Evolutionary conservation across 192 early-diverging fungal species (phyloP), one percentile per base, ranked within the genome.

Genomic region (Entomortierella beljakovae): DNA sequence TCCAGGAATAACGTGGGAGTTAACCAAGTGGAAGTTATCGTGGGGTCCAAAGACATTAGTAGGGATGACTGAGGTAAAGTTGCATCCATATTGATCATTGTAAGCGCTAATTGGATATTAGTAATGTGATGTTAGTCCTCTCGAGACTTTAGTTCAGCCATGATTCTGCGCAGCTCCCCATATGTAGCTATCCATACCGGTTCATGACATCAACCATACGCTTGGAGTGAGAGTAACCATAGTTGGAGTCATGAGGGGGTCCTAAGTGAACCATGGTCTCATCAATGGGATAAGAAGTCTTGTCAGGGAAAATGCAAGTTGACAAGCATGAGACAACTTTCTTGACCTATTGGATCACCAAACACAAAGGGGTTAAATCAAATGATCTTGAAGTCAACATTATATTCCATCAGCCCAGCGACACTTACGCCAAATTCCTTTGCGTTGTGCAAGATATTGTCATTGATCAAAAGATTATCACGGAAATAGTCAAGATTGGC

Each of bases 271-370:
- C 85, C 93, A 94, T 94, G 54, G 88, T 90, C 80, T 94, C 93
- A 60, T 94, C 91, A 75, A 94, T 93, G 52, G 93, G 93, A 65
- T 94, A 94, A 9, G 86, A 79, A 32, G 93, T 94, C 65, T 93
- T 92, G 80, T 94, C 92, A 32, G 93, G 93, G 81, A 94, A 94
- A 46, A 94, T 88, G 81, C 93, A 94, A 23, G 93, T 94, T 0
- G 92, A 94, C 48, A 94, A 87, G 74, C 93, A 94, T 1, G 93
- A 94, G 22, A 94, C 91, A 54, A 94, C 91, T 82, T 94, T 94
- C 81, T 91, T 69, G 61, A 94, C 91, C 90, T 89, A 57, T 13
- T 51, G 9, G 28, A 40, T 5, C 13, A 40, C 37, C 13, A 40
- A 13, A 40, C 7, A 40, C 13, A 40, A 40, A 40, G 37, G 13